A percentile compares a stretch with the other conserved stretches of the same genome.
These are phyloP conservation scores for Schizonepeta tenuifolia DNA, from an alignment of 257 asterid genomes.

Conservation along the genomic window DNA sequence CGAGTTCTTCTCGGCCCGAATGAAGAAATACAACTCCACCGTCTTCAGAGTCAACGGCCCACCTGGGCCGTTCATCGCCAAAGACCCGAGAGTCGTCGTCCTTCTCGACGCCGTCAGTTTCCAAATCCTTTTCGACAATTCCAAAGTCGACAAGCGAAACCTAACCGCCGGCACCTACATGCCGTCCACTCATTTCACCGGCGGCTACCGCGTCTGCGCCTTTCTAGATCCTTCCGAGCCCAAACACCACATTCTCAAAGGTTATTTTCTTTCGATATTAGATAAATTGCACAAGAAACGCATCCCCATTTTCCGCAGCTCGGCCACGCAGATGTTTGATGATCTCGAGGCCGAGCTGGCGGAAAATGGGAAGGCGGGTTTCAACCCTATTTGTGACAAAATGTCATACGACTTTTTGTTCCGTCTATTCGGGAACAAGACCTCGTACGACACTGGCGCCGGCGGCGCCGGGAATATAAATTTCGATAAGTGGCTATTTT, in stretches of 20 bases:
- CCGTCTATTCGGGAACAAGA: slow-evolving; percentile 28
- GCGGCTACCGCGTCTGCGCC: slow-evolving; percentile 46
- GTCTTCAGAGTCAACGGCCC: slow-evolving; percentile 54
- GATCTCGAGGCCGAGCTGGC: slow-evolving; percentile 37
- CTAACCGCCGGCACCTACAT: slow-evolving; percentile 42
- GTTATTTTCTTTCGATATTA: slow-evolving; percentile 4
- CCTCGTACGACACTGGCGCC: slow-evolving; percentile 32
- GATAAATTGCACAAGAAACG: slow-evolving; percentile 14
- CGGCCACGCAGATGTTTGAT: slow-evolving; percentile 20
- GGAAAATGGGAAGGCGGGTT: slow-evolving; percentile 27
- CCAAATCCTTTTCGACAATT: slow-evolving; percentile 38
- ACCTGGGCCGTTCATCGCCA: slow-evolving; percentile 63
- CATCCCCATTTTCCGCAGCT: slow-evolving; percentile 35
- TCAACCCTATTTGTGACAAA: slow-evolving; percentile 35
- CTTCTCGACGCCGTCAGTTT: slow-evolving; percentile 43
- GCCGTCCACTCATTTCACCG: slow-evolving; percentile 43
- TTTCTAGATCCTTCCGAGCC: slow-evolving; percentile 52
- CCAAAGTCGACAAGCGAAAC: slow-evolving; percentile 38
- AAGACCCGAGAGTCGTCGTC: slow-evolving; percentile 42
- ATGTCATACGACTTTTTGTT: slow-evolving; percentile 41
- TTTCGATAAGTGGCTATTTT: slow-evolving; percentile 40
- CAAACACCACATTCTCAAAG: slow-evolving; percentile 36
- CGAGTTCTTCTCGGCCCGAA: slow-evolving; percentile 49
- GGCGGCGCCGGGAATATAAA: slow-evolving; percentile 21
- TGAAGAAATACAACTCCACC: slow-evolving; percentile 52